Conservation (phyloP, 2,329 filamentous ascomycete species). For the Phialocephala sp. region DNA sequence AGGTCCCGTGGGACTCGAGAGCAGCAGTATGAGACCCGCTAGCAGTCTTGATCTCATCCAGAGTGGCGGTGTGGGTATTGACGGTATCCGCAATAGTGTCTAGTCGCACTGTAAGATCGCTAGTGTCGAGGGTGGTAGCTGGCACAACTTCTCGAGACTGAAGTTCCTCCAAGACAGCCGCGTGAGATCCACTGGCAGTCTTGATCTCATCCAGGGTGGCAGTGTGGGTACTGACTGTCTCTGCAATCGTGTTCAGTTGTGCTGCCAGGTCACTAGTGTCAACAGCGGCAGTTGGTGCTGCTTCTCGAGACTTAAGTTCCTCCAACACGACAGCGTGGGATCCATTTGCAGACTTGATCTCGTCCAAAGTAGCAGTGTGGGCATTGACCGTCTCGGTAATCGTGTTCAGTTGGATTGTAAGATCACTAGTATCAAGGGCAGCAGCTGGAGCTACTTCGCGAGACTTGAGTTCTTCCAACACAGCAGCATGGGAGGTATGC, state of each 20-base stretch:
- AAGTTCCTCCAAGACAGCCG: background rate
- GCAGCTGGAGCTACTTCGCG: background rate
- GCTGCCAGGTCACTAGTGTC: slow-evolving; percentile 14
- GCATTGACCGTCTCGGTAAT: slow-evolving; percentile 18
- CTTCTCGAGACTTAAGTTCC: slow-evolving; percentile 14
- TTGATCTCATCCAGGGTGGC: slow-evolving; percentile 27
- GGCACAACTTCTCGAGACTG: background rate
- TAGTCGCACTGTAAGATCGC: too few relatives aligned
- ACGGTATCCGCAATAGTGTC: too few relatives aligned
- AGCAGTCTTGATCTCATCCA: slow-evolving; percentile 14
- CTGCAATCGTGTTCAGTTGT: slow-evolving; percentile 19
- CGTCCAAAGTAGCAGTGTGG: slow-evolving; percentile 25
- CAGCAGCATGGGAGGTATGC: slow-evolving; percentile 34
- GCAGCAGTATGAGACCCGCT: slow-evolving; percentile 3
- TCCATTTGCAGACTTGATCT: slow-evolving; percentile 21
- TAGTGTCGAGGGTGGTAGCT: too few relatives aligned
- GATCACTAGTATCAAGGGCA: background rate
- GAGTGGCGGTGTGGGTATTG: too few relatives aligned
- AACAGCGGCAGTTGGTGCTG: background rate
- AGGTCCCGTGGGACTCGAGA: slow-evolving; percentile 3
- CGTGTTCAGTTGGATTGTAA: slow-evolving; percentile 22
- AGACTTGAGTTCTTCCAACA: slow-evolving; percentile 25
- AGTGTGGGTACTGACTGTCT: slow-evolving; percentile 18
- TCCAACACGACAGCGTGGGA: slow-evolving; percentile 25
- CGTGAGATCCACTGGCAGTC: slow-evolving; percentile 15